Conservation (phyloP, 305 asterid species). For the Fraxinus albicans region DNA sequence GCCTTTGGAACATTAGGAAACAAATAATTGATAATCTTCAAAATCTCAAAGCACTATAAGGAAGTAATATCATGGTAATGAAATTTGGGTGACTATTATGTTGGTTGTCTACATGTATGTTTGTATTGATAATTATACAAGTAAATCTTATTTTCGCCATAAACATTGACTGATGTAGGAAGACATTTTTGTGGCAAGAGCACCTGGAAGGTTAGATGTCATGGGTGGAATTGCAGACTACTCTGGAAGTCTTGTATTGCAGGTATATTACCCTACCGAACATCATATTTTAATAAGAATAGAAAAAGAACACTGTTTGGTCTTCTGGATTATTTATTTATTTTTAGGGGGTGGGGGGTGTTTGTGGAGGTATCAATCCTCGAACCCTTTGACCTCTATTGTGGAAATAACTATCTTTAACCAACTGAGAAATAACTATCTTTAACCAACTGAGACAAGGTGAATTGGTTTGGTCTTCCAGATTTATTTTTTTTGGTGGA, state of each 20-base stretch:
- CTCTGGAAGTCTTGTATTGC: slow-evolving; percentile 98
- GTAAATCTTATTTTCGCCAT: not conserved
- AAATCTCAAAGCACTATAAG: not conserved
- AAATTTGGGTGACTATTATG: not conserved
- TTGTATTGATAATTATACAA: not conserved
- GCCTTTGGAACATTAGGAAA: not conserved
- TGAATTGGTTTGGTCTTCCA: not conserved
- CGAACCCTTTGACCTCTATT: not conserved
- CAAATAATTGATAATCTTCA: not conserved
- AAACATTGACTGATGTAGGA: slow-evolving; percentile 45
- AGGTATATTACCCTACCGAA: slow-evolving; percentile 45
- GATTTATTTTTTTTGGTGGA: not conserved
- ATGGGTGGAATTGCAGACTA: slow-evolving; percentile 99
- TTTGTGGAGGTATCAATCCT: not conserved
- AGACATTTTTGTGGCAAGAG: slow-evolving; percentile 89
- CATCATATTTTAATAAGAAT: not conserved
- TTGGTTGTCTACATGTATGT: not conserved
- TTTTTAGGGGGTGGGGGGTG: not conserved
- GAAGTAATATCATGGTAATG: not conserved
- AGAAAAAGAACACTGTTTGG: not conserved
- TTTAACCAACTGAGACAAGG: not conserved
- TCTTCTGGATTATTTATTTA: not conserved
- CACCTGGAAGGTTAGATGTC: slow-evolving; percentile 99
- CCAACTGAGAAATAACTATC: not conserved
- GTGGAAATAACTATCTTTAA: not conserved